phyloP scores from a whole-genome alignment of 768 basidiomycete species.

The Pleurotus platypus region DNA sequence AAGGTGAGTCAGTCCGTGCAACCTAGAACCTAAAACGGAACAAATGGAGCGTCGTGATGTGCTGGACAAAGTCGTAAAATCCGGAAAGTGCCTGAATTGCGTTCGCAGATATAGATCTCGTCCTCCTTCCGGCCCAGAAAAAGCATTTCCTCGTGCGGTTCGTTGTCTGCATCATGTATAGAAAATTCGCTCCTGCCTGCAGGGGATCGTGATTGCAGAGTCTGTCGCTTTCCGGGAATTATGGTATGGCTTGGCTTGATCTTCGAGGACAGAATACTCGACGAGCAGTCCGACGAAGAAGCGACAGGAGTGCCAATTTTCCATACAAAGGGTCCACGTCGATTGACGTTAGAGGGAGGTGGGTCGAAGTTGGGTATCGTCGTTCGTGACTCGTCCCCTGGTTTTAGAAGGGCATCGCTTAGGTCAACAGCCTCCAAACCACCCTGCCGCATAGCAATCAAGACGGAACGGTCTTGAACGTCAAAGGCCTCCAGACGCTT shows the following conservation, averaged over 20 bases:
- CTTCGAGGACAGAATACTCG: constrained; percentile 37
- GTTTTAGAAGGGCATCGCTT: constrained; percentile 72
- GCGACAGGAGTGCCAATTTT: constrained; percentile 72
- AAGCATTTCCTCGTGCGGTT: constrained; percentile 66
- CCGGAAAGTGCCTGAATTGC: constrained; percentile 68
- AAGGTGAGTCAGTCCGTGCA: neutral
- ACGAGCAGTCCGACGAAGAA: constrained; percentile 28
- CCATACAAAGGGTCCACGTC: constrained; percentile 78
- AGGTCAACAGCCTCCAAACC: constrained; percentile 81
- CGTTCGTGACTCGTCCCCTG: constrained; percentile 77
- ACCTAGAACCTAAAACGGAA: constrained; percentile 1
- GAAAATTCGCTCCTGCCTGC: constrained; percentile 48
- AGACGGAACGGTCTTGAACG: constrained; percentile 66
- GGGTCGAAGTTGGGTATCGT: constrained; percentile 69
- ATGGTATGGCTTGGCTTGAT: constrained; percentile 31
- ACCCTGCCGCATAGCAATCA: constrained; percentile 84
- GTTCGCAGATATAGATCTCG: constrained; percentile 80
- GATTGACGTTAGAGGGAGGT: constrained; percentile 55
- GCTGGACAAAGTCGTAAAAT: constrained; percentile 64
- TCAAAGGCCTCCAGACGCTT: constrained; percentile 84
- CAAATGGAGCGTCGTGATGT: constrained; percentile 16
- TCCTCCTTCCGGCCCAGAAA: constrained; percentile 77
- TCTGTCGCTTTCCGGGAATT: constrained; percentile 44
- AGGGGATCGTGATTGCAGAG: constrained; percentile 44
- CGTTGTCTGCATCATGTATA: constrained; percentile 48